Percentiles rank a stretch among this genome's conserved stretches.
These are phyloP conservation scores for Phytophthora palmivora DNA, from an alignment of 352 stramenopile genomes.

Conservation along the genomic window DNA sequence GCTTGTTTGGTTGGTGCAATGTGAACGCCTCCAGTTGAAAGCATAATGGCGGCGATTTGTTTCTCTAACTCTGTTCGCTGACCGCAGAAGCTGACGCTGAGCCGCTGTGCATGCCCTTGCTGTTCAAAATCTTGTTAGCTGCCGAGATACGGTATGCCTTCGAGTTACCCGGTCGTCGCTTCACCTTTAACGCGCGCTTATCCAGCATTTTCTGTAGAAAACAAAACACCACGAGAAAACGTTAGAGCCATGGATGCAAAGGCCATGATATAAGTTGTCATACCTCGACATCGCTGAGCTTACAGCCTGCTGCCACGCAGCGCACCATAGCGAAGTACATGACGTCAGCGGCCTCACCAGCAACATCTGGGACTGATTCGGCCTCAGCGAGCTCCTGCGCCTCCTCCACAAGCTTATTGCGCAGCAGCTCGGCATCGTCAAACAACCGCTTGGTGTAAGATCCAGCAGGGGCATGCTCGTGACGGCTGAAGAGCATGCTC, in stretches of 20 bases:
- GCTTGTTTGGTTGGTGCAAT: slow-evolving; percentile 8
- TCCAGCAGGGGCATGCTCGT: slow-evolving; percentile 89
- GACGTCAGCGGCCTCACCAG: slow-evolving; percentile 95
- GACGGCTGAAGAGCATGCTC: slow-evolving; percentile 83
- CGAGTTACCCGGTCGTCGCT: slow-evolving; percentile 85
- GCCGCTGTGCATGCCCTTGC: slow-evolving; percentile 41
- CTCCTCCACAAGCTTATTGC: slow-evolving; percentile 97
- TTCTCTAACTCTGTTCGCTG: slow-evolving; percentile 28
- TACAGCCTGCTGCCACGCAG: slow-evolving; percentile 91
- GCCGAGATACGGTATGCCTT: slow-evolving; percentile 89
- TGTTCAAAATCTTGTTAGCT: slow-evolving; percentile 73
- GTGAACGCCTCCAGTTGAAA: background rate
- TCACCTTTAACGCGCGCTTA: slow-evolving; percentile 93
- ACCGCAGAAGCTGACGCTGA: slow-evolving; percentile 18
- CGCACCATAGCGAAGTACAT: slow-evolving; percentile 97
- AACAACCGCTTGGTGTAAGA: slow-evolving; percentile 98
- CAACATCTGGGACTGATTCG: slow-evolving; percentile 87
- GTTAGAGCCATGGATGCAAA: slow-evolving; percentile 17
- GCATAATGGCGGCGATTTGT: slow-evolving; percentile 1
- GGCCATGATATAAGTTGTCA: slow-evolving; percentile 9
- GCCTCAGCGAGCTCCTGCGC: slow-evolving; percentile 95
- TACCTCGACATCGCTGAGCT: slow-evolving; percentile 92
- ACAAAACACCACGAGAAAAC: slow-evolving; percentile 1
- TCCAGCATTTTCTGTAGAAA: slow-evolving; percentile 85
- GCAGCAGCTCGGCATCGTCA: slow-evolving; percentile 91